These are phyloP conservation scores for Jasminum sambac DNA, from an alignment of 257 asterid genomes.

Conservation along the genomic window DNA sequence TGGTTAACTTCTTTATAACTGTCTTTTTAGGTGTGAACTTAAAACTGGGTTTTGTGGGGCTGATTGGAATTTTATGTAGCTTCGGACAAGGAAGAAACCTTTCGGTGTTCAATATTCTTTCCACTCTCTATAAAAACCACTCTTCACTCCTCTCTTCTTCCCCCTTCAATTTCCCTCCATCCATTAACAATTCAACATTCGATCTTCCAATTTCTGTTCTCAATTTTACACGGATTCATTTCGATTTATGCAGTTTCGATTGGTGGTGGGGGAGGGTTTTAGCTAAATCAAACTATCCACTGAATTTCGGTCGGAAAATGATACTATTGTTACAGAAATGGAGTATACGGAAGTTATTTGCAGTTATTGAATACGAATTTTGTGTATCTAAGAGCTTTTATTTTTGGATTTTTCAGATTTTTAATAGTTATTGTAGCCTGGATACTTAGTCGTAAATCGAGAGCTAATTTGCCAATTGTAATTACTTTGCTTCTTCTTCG, in stretches of 20 bases:
- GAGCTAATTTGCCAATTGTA: no score
- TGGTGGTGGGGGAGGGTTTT: slow-evolving; percentile 23
- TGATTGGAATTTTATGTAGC: slow-evolving; percentile 48
- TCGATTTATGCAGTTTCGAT: slow-evolving; percentile 9
- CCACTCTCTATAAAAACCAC: slow-evolving; percentile 35
- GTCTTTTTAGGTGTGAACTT: slow-evolving; percentile 39
- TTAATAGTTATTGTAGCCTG: slow-evolving; percentile 40
- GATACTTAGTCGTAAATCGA: slow-evolving; percentile 27
- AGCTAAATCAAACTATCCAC: background rate
- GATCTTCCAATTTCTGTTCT: background rate
- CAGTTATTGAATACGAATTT: slow-evolving; percentile 32
- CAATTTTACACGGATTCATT: background rate
- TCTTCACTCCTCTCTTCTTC: slow-evolving; percentile 18
- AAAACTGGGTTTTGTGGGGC: slow-evolving; percentile 32
- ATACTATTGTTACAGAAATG: slow-evolving; percentile 32
- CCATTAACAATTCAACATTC: background rate
- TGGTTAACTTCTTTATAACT: slow-evolving; percentile 25
- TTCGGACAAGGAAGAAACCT: slow-evolving; percentile 39
- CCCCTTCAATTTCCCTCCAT: slow-evolving; percentile 24
- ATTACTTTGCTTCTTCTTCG: background rate
- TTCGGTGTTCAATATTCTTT: slow-evolving; percentile 33
- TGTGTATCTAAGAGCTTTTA: slow-evolving; percentile 44
- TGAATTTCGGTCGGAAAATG: slow-evolving; percentile 36
- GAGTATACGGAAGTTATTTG: slow-evolving; percentile 37
- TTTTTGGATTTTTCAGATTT: slow-evolving; percentile 52